phyloP scores from a whole-genome alignment of 164 flowering plant genomes.

The Sextonia rubra region DNA sequence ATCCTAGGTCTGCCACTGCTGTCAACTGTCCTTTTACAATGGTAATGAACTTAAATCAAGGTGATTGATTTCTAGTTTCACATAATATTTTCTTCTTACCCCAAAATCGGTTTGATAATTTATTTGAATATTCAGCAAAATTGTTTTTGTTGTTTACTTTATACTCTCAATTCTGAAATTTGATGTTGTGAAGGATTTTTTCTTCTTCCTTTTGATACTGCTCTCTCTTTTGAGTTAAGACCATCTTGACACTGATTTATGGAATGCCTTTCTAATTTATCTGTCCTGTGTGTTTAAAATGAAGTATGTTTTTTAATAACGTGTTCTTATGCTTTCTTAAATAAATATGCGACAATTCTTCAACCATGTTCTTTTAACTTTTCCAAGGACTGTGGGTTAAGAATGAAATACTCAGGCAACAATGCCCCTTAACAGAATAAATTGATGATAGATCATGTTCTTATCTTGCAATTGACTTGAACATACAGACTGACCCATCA shows the following conservation, averaged over 20 bases:
- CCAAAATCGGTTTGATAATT: too few species aligned
- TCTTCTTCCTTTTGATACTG: neutral
- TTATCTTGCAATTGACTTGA: conserved; percentile 33
- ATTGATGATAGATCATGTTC: conserved; percentile 42
- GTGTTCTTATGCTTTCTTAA: neutral
- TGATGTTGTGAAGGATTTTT: neutral
- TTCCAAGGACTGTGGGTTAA: conserved; percentile 88
- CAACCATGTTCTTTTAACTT: neutral
- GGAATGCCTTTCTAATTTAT: neutral
- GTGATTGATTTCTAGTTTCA: too few species aligned
- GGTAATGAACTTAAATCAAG: too few species aligned
- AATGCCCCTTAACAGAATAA: conserved; percentile 58
- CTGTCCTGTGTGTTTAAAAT: neutral
- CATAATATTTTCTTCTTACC: too few species aligned
- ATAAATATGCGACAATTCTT: neutral
- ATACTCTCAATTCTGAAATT: neutral
- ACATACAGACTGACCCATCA: conserved; percentile 28
- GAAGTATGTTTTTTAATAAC: too few species aligned
- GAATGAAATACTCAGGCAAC: conserved; percentile 90
- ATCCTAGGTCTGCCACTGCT: too few species aligned
- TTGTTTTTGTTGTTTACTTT: neutral
- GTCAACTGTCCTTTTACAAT: too few species aligned
- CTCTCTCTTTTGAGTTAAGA: neutral
- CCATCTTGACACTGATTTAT: neutral
- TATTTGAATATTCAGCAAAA: neutral